These are phyloP conservation scores for Casaregolazyma lundiana DNA, from an alignment of 1,139 yeast genomes.

Conservation along the genomic window DNA sequence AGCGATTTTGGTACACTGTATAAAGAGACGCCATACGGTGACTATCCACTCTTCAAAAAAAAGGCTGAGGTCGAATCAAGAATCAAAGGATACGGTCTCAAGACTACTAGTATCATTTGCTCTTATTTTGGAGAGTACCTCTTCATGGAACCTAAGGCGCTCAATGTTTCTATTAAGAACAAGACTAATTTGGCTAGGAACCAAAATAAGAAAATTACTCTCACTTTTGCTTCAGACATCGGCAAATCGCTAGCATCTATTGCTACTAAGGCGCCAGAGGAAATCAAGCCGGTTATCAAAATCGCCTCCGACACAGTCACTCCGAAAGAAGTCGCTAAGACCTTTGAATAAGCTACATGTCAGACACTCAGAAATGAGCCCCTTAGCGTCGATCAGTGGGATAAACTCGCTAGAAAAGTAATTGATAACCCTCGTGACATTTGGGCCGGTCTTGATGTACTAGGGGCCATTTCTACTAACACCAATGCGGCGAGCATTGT, in stretches of 20 bases:
- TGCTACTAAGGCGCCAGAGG: constrained; percentile 35
- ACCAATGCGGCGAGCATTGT: constrained; percentile 41
- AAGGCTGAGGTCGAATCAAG: constrained; percentile 41
- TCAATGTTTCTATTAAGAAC: constrained; percentile 9
- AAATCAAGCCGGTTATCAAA: constrained; percentile 45
- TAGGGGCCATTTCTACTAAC: constrained; percentile 25
- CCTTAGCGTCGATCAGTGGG: constrained; percentile 34
- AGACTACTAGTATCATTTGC: constrained; percentile 47
- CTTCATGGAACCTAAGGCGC: constrained; percentile 12
- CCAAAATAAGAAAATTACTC: constrained; percentile 35
- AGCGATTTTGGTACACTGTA: constrained; percentile 57
- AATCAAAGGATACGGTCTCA: constrained; percentile 46
- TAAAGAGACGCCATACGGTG: constrained; percentile 31
- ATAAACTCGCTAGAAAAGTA: constrained; percentile 31
- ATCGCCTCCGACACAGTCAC: constrained; percentile 42
- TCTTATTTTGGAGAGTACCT: constrained; percentile 41
- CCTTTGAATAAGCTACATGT: constrained; percentile 41
- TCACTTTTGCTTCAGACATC: constrained; percentile 43
- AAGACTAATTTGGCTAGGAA: constrained; percentile 32
- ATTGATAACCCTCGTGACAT: constrained; percentile 12
- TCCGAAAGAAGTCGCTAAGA: constrained; percentile 38
- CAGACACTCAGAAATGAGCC: constrained; percentile 36
- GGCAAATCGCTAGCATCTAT: constrained; percentile 46
- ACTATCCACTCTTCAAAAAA: constrained; percentile 31
- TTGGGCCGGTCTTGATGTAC: constrained; percentile 11